Conservation (phyloP, 257 asterid species). For the Jaltomata sinuosa region DNA sequence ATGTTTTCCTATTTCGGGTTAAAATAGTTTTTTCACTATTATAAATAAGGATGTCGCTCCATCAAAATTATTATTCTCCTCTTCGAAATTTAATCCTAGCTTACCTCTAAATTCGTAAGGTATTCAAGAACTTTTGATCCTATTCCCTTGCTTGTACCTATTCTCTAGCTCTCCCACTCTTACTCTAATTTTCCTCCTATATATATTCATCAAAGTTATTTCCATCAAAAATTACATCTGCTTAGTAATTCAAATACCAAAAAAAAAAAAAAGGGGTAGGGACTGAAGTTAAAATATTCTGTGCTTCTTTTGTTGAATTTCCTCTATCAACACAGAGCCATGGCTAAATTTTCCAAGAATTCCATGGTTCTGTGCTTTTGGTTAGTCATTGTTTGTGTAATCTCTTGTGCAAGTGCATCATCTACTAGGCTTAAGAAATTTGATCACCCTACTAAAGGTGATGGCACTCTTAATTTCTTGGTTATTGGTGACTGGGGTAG, state of each 20-base stretch:
- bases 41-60: no score
- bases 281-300: background rate
- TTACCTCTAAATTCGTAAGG: background rate
- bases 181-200: background rate
- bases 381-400: constrained; percentile 8
- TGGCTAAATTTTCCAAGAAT: constrained; percentile 29
- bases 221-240: background rate
- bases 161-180: background rate
- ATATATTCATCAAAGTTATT: background rate
- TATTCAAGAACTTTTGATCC: background rate
- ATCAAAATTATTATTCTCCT: background rate
- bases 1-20: background rate
- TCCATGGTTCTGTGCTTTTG: constrained; percentile 44
- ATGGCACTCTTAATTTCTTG: constrained; percentile 52
- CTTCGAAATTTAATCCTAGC: background rate
- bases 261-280: background rate
- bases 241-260: background rate
- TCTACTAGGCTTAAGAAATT: constrained; percentile 39
- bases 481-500: constrained; percentile 99
- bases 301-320: background rate
- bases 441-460: constrained; percentile 48
- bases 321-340: constrained; percentile 20
- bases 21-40: no score
- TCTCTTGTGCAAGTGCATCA: background rate
- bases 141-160: background rate